Percentiles rank a stretch among this genome's conserved stretches.
Evolutionary conservation across 2,329 filamentous ascomycete genomes (phyloP).

Genomic region (Colletotrichum somersetense): DNA sequence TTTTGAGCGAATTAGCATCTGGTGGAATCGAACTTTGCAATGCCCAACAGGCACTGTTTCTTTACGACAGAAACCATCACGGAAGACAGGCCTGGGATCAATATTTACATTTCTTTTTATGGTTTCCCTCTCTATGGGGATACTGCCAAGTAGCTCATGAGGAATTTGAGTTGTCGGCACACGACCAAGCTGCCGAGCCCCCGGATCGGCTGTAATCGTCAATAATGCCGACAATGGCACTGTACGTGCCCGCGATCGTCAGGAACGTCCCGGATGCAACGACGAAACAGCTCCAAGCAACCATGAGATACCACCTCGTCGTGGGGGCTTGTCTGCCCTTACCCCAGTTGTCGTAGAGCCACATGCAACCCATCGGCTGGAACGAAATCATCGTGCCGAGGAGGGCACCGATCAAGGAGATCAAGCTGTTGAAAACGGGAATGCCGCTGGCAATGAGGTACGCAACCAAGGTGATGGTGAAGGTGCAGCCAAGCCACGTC

Average conservation of each 20-base stretch:
- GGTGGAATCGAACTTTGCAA: background rate
- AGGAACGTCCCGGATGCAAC: slow-evolving; percentile 35
- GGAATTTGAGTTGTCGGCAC: slow-evolving; percentile 41
- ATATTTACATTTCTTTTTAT: background rate
- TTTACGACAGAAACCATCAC: background rate
- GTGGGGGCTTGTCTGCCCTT: slow-evolving; percentile 25
- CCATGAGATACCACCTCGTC: slow-evolving; percentile 41
- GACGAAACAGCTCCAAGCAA: slow-evolving; percentile 41
- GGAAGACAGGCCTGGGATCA: background rate
- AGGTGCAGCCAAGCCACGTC: slow-evolving; percentile 48
- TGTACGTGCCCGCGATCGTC: slow-evolving; percentile 39
- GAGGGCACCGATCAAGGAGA: slow-evolving; percentile 49
- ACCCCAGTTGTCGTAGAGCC: slow-evolving; percentile 48
- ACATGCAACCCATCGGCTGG: slow-evolving; percentile 48
- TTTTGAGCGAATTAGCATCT: background rate
- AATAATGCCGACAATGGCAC: slow-evolving; percentile 32
- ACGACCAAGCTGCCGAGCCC: slow-evolving; percentile 34
- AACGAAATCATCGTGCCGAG: slow-evolving; percentile 49
- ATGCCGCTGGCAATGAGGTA: slow-evolving; percentile 47
- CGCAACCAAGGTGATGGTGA: slow-evolving; percentile 40
- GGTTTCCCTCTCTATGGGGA: background rate
- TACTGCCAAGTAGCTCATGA: background rate
- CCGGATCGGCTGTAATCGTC: slow-evolving; percentile 28
- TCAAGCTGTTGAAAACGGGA: slow-evolving; percentile 44
- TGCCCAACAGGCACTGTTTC: background rate